A percentile compares a stretch with the other conserved stretches of the same genome.
These are phyloP conservation scores for Boletus tomentosulus DNA, from an alignment of 768 basidiomycete species.

Conservation along the genomic window DNA sequence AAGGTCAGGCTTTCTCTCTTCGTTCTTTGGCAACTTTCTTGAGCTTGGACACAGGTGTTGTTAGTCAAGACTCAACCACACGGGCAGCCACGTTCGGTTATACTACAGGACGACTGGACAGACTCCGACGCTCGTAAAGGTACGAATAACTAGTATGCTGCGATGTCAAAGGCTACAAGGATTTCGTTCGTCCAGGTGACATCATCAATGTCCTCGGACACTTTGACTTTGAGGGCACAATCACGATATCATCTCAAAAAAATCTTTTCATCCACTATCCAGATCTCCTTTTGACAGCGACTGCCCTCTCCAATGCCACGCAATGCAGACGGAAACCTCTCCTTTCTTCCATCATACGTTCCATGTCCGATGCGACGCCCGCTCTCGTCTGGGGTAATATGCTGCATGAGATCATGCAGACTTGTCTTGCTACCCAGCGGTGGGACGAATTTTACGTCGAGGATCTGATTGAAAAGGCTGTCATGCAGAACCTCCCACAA, in stretches of 20 bases:
- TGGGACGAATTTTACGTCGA: slow-evolving; percentile 69
- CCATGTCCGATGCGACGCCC: slow-evolving; percentile 56
- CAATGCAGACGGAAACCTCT: slow-evolving; percentile 85
- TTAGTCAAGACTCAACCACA: slow-evolving; percentile 41
- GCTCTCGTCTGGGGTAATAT: slow-evolving; percentile 88
- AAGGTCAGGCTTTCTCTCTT: slow-evolving; percentile 14
- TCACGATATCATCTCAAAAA: slow-evolving; percentile 56
- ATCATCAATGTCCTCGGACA: slow-evolving; percentile 71
- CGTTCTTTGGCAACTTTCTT: neutral
- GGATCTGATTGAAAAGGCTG: slow-evolving; percentile 50
- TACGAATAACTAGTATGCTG: slow-evolving; percentile 26
- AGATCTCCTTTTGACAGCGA: slow-evolving; percentile 87
- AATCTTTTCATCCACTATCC: slow-evolving; percentile 87
- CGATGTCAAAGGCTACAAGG: neutral
- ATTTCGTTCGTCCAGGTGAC: slow-evolving; percentile 53
- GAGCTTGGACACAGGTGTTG: slow-evolving; percentile 40
- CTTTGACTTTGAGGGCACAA: slow-evolving; percentile 36
- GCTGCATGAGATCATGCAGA: slow-evolving; percentile 88
- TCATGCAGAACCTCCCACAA: slow-evolving; percentile 52
- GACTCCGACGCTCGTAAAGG: slow-evolving; percentile 58
- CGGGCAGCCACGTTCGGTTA: slow-evolving; percentile 43
- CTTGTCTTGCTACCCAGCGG: slow-evolving; percentile 53
- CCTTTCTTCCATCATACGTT: slow-evolving; percentile 60
- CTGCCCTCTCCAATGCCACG: slow-evolving; percentile 77
- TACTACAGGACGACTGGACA: slow-evolving; percentile 77